Conservation (phyloP, 805 yeast genomes). For the Lipomyces mesembrius region DNA sequence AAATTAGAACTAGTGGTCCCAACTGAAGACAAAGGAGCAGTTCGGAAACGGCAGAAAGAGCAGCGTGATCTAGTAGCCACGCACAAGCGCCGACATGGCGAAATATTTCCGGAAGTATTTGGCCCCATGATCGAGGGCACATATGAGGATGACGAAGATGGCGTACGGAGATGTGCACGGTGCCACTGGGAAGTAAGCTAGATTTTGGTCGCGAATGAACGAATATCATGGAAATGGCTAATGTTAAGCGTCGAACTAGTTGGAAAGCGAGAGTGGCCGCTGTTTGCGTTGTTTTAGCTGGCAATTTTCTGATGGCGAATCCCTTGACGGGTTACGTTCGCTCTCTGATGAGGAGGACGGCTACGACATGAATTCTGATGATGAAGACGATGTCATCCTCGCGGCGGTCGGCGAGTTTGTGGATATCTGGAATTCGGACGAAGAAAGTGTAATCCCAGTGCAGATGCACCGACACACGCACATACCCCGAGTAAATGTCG, state of each 20-base stretch:
- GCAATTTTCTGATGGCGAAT: conserved; percentile 5
- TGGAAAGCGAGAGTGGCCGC: conserved; percentile 14
- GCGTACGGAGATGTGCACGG: conserved; percentile 65
- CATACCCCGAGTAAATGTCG: conserved; percentile 1
- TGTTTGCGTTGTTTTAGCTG: conserved; percentile 15
- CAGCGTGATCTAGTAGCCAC: conserved; percentile 13
- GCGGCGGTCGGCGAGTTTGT: background rate
- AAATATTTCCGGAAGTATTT: conserved; percentile 53
- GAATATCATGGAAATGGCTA: conserved; percentile 48
- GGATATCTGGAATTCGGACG: conserved; percentile 8
- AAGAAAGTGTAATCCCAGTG: conserved; percentile 11
- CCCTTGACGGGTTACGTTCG: conserved; percentile 5
- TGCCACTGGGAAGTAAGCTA: conserved; percentile 68
- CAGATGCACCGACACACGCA: background rate
- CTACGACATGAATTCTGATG: conserved; percentile 7
- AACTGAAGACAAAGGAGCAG: conserved; percentile 16
- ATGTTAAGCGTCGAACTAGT: conserved; percentile 46
- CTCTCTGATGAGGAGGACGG: background rate
- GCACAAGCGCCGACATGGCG: conserved; percentile 46
- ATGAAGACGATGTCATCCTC: background rate
- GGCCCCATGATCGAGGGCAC: conserved; percentile 47
- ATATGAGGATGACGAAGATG: conserved; percentile 61
- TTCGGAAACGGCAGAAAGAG: conserved; percentile 12
- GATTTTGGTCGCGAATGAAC: background rate
- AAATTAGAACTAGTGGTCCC: conserved; percentile 16